Evolutionary conservation across 148 eudicot genomes (phyloP), one percentile per base, ranked within the genome.

Genomic region (Cornus suecica): DNA sequence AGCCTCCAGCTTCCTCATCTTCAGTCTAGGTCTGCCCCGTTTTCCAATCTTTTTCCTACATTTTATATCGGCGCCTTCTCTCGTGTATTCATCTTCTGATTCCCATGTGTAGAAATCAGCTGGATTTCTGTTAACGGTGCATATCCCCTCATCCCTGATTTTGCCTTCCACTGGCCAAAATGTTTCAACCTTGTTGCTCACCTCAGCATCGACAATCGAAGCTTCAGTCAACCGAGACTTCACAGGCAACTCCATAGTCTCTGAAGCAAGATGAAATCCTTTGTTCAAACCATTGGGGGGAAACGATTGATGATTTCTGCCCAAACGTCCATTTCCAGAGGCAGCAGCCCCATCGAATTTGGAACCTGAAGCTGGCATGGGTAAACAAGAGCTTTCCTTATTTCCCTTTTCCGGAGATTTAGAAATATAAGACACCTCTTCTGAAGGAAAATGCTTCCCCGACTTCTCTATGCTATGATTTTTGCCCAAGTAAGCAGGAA

Each of bases 71-170:
- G 42, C 51, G 37, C 13, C 24, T 28, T 69, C 72, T 51, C 9
- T 78, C 67, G 61, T 78, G 76, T 65, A 78, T 42, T 32, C 67
- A 18, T 78, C 72, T 72, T 72, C 71, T n/a, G 60, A 56, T 61
- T 60, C 76, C 26, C 76, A 76, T 54, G 58, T 31, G 72, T 72
- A 52, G 37, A 72, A 78, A 73, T 78, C 76, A 54, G 81, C 81
- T 0, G 81, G 76, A 37, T 78, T 78, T 58, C 76, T 67, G 28
- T 78, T 78, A 29, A 73, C 24, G 37, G 76, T 32, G 68, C 81
- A 78, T 7, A 45, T 73, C 54, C 54, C n/a, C n/a, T n/a, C 80
- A 8, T 32, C 34, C 34, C 66, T 65, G 11, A 30, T 34, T 51
- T 23, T 72, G 24, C 70, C 69, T 30, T 71, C 24, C 52, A 54